phyloP scores from a whole-genome alignment of 2,329 filamentous ascomycete genomes.

The Penicillium sp. region DNA sequence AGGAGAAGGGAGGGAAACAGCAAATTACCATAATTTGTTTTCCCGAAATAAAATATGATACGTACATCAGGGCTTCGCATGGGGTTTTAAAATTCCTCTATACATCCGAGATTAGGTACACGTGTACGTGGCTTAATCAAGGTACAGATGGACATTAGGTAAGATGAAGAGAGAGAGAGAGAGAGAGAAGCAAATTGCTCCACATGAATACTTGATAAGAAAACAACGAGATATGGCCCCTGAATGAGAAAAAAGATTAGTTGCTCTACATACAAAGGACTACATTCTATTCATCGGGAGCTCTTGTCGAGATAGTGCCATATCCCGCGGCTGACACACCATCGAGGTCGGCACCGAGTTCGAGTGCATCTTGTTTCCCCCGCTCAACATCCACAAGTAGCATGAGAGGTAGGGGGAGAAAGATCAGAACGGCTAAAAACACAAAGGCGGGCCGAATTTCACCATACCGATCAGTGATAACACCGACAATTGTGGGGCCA shows the following conservation, averaged over 20 bases:
- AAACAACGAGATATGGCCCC: not conserved
- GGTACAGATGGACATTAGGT: not conserved
- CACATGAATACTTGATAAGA: no score
- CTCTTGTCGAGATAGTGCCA: conserved; percentile 17
- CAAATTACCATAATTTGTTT: not conserved
- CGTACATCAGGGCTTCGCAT: not conserved
- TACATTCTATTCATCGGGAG: not conserved
- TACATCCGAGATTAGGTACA: not conserved
- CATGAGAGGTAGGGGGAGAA: conserved; percentile 79
- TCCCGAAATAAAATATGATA: not conserved
- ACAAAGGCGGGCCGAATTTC: conserved; percentile 86
- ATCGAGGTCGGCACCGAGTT: conserved; percentile 57
- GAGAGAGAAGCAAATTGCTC: not conserved
- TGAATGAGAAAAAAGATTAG: not conserved
- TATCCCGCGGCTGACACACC: conserved; percentile 28
- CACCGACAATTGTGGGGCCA: conserved; percentile 88
- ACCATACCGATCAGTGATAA: conserved; percentile 81
- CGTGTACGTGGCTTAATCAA: not conserved
- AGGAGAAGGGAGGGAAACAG: not conserved
- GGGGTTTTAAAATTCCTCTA: not conserved
- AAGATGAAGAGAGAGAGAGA: not conserved
- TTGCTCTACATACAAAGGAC: not conserved
- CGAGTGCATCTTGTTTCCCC: conserved; percentile 67
- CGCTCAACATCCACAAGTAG: conserved; percentile 81
- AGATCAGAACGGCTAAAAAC: conserved; percentile 84